A percentile compares a stretch with the other conserved stretches of the same genome.
These are phyloP conservation scores for Mrakia gelida DNA, from an alignment of 768 basidiomycete genomes.

Conservation along the genomic window DNA sequence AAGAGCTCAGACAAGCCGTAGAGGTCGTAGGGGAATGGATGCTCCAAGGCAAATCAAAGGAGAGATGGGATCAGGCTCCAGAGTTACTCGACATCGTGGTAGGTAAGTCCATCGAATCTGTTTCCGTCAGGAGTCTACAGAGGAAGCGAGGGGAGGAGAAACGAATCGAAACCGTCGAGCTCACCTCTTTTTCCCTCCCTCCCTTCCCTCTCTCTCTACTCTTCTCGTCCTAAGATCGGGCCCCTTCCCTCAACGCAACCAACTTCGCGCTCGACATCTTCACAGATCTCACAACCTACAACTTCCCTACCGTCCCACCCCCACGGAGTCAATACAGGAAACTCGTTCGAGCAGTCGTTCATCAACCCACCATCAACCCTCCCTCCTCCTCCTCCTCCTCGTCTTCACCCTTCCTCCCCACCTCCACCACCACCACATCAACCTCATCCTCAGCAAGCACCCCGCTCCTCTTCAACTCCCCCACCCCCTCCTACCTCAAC, in stretches of 20 bases:
- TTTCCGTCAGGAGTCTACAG: no score
- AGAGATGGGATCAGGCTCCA: not conserved
- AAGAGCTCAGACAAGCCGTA: not conserved
- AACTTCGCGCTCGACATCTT: not conserved
- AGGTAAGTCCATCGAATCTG: no score
- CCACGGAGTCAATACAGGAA: not conserved
- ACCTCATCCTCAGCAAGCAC: not conserved
- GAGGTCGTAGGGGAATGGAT: not conserved
- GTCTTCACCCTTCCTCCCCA: not conserved
- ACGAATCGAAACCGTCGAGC: not conserved
- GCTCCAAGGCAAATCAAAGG: not conserved
- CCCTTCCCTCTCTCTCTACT: not conserved
- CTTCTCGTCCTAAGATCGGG: not conserved
- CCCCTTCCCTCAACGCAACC: not conserved
- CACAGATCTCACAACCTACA: not conserved
- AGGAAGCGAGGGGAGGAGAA: not conserved
- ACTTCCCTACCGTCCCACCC: conserved; percentile 8
- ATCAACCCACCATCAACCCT: not conserved
- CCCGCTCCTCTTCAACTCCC: not conserved
- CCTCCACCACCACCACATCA: not conserved
- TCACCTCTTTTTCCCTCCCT: not conserved
- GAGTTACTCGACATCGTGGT: not conserved
- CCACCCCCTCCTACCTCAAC: not conserved
- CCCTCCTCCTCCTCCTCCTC: not conserved
- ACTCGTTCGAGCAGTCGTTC: conserved; percentile 9